phyloP scores from a whole-genome alignment of 768 basidiomycete species.

The Phaffia australis region DNA sequence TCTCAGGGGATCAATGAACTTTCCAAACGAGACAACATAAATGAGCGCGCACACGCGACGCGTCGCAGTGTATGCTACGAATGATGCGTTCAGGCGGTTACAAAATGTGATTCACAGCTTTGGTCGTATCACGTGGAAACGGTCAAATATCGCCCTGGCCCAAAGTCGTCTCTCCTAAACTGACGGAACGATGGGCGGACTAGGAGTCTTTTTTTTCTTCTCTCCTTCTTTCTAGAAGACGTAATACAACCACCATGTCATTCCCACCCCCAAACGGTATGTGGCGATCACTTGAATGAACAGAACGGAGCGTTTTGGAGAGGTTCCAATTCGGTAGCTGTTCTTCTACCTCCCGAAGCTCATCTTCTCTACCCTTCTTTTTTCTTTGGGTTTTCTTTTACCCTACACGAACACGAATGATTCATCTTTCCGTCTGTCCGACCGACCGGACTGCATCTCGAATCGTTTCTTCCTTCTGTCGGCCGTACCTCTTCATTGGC shows the following conservation, averaged over 20 bases:
- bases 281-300: not conserved
- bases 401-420: slow-evolving; percentile 26
- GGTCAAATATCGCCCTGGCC: too few species aligned
- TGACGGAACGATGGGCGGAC: too few species aligned
- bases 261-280: slow-evolving; percentile 21
- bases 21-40: too few species aligned
- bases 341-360: slow-evolving; percentile 25
- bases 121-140: too few species aligned
- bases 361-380: not conserved
- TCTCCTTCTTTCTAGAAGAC: too few species aligned
- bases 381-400: slow-evolving; percentile 1
- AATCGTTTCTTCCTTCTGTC: slow-evolving; percentile 30
- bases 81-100: too few species aligned
- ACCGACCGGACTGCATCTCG: slow-evolving; percentile 33
- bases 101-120: too few species aligned
- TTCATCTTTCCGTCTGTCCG: slow-evolving; percentile 27
- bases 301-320: not conserved
- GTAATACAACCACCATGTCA: slow-evolving; percentile 13
- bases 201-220: too few species aligned
- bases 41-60: too few species aligned
- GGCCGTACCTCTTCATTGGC: not conserved
- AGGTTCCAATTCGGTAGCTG: not conserved
- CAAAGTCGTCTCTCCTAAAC: too few species aligned
- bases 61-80: too few species aligned
- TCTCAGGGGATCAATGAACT: too few species aligned